Evolutionary conservation across 495 filamentous ascomycete genomes (phyloP).

Genomic region (Elasticomyces elasticus): DNA sequence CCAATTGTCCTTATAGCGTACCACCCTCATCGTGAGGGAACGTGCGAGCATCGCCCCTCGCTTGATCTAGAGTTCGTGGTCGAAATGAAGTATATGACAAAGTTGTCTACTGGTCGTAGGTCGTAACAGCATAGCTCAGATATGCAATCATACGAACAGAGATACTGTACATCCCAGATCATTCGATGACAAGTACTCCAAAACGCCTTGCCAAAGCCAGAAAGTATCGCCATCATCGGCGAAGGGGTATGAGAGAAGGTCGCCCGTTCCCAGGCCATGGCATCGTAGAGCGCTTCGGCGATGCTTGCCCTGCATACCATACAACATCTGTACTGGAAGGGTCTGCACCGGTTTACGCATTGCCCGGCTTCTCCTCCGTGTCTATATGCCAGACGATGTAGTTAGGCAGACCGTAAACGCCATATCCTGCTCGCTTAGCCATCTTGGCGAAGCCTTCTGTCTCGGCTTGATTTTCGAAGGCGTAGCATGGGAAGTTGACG

Average conservation of each 20-base stretch:
- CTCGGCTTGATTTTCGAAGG: conserved; percentile 98
- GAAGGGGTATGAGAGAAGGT: background rate
- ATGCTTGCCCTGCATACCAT: background rate
- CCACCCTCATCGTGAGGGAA: too few relatives aligned
- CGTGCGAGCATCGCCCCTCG: too few relatives aligned
- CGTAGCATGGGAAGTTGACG: conserved; percentile 94
- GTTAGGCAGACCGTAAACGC: conserved; percentile 86
- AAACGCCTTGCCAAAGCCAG: background rate
- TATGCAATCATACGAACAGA: too few relatives aligned
- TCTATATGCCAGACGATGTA: conserved; percentile 99
- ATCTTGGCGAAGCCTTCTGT: conserved; percentile 98
- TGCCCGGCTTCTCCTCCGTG: conserved; percentile 93
- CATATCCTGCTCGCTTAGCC: conserved; percentile 93
- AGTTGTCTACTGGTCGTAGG: too few relatives aligned
- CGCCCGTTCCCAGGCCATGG: background rate
- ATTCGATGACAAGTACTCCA: too few relatives aligned
- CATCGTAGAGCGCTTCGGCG: background rate
- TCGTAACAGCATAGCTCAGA: too few relatives aligned
- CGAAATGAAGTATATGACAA: too few relatives aligned
- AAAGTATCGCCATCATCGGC: background rate
- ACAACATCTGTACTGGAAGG: background rate
- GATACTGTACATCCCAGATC: too few relatives aligned
- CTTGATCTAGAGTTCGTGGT: too few relatives aligned
- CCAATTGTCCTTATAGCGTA: too few relatives aligned
- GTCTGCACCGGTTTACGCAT: conserved; percentile 35